A percentile compares a stretch with the other conserved stretches of the same genome.
Conservation (phyloP, 306 rosid species). For the Vigna hirtella region DNA sequence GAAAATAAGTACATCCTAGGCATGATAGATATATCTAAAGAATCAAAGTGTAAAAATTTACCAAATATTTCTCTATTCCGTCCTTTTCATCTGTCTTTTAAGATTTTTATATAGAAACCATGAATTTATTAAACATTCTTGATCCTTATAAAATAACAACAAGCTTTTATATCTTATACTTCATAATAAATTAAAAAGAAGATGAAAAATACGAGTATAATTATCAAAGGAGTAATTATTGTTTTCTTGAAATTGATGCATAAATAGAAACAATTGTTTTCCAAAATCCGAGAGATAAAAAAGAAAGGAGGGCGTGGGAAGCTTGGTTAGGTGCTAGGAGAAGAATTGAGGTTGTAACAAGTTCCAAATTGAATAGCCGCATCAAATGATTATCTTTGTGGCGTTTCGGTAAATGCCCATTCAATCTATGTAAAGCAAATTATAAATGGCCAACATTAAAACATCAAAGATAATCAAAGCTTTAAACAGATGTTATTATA, state of each 20-base stretch:
- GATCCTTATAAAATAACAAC: no score
- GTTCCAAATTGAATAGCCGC: conserved; percentile 17
- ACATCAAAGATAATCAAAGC: conserved; percentile 10
- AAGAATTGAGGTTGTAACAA: conserved; percentile 5
- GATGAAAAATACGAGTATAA: no score
- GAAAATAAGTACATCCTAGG: conserved; percentile 24
- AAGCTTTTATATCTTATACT: no score
- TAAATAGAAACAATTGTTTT: no score
- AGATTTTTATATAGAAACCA: no score
- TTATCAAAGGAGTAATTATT: no score
- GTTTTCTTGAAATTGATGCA: no score
- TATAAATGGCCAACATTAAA: neutral
- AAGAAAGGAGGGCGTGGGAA: neutral
- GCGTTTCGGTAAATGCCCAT: conserved; percentile 30
- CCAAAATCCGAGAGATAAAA: no score
- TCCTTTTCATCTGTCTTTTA: no score
- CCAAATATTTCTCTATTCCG: no score
- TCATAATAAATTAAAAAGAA: no score
- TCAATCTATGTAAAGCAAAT: neutral
- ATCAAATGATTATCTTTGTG: conserved; percentile 19
- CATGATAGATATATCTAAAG: neutral
- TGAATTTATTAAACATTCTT: no score
- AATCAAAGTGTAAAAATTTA: conserved; percentile 16
- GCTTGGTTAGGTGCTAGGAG: conserved; percentile 13
- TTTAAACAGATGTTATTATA: conserved; percentile 20